These are phyloP conservation scores for Ceratorhiza oryzae-sativae DNA, from an alignment of 1,284 basidiomycete species.

Conservation along the genomic window DNA sequence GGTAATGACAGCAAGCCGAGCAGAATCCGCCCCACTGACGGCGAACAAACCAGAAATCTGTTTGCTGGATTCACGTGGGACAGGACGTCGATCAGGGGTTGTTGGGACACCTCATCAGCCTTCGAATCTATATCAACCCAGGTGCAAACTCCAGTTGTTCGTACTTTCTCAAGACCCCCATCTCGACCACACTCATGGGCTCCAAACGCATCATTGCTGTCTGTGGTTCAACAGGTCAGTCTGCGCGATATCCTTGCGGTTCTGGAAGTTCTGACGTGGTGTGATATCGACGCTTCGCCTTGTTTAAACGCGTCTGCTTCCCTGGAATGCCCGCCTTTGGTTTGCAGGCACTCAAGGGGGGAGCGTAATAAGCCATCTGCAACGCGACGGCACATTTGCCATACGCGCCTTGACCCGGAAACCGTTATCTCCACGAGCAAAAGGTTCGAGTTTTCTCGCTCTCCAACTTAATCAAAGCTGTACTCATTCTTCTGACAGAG, in stretches of 20 bases:
- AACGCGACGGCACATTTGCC: constrained; percentile 33
- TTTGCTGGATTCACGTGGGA: constrained; percentile 21
- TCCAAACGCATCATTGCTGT: constrained; percentile 36
- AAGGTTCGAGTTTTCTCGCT: constrained; percentile 21
- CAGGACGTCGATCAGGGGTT: constrained; percentile 25
- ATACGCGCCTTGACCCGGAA: constrained; percentile 39
- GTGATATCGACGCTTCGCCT: background rate
- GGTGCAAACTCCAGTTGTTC: background rate
- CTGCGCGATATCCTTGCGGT: background rate
- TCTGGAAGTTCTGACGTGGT: background rate
- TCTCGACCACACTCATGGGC: constrained; percentile 7
- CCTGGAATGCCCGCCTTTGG: background rate
- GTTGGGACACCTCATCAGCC: background rate
- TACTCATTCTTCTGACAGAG: constrained; percentile 7
- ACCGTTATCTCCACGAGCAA: constrained; percentile 22
- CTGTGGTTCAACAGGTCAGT: constrained; percentile 39
- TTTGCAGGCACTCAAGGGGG: constrained; percentile 37
- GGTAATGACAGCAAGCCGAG: background rate
- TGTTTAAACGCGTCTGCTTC: background rate
- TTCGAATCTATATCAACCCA: constrained; percentile 6
- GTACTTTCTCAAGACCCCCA: background rate
- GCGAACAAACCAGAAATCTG: constrained; percentile 6
- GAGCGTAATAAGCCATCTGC: constrained; percentile 32
- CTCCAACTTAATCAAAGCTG: background rate
- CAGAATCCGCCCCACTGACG: background rate